phyloP scores from a whole-genome alignment of 345 rosid species.

The Rhodamnia argentea region DNA sequence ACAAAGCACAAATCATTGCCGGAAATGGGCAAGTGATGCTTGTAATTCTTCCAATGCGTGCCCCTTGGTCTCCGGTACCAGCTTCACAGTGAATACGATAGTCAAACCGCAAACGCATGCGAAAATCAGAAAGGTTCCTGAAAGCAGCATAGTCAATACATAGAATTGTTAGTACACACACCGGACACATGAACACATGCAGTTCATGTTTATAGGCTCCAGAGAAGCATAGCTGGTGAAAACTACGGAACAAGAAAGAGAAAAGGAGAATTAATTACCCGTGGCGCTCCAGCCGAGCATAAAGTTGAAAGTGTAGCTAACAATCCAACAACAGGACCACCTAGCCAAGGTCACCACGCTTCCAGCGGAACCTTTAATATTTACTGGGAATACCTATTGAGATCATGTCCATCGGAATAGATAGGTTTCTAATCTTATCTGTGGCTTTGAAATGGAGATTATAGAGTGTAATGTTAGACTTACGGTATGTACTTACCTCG shows the following conservation, averaged over 20 bases:
- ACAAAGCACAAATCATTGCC: too few species aligned
- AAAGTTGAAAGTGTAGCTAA: slow-evolving; percentile 30
- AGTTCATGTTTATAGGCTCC: not conserved
- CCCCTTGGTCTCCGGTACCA: too few species aligned
- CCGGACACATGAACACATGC: not conserved
- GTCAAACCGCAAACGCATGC: too few species aligned
- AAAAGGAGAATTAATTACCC: slow-evolving; percentile 8
- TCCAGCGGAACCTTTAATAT: slow-evolving; percentile 46
- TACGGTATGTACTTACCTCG: slow-evolving; percentile 7
- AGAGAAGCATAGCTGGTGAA: not conserved
- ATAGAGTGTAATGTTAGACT: not conserved
- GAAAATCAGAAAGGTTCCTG: too few species aligned
- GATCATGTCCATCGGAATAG: not conserved
- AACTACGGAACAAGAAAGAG: not conserved
- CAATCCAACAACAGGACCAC: slow-evolving; percentile 42
- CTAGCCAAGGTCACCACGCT: slow-evolving; percentile 33
- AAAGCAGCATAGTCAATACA: too few species aligned
- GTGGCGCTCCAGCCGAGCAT: slow-evolving; percentile 42
- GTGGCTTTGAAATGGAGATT: not conserved
- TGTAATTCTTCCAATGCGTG: too few species aligned
- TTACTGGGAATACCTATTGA: slow-evolving; percentile 1
- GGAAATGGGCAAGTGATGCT: too few species aligned
- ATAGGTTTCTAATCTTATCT: not conserved
- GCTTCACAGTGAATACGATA: too few species aligned
- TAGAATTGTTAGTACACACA: not conserved